phyloP scores from a whole-genome alignment of 2,329 filamentous ascomycete genomes.

The Apiospora phragmitis region DNA sequence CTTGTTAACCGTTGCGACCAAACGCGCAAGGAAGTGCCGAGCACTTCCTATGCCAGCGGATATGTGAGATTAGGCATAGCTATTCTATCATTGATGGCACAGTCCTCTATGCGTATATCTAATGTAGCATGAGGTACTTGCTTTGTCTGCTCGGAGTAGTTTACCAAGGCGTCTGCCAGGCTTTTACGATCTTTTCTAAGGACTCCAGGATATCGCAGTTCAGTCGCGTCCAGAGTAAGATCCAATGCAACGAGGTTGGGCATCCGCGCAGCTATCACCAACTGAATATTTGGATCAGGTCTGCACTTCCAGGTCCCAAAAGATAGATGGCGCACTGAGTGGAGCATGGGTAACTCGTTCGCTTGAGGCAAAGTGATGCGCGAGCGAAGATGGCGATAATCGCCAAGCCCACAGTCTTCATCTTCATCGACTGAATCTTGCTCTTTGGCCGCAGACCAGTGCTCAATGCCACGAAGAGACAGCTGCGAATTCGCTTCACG shows the following conservation, averaged over 20 bases:
- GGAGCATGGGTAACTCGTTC: not conserved
- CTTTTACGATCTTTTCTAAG: conserved; percentile 3
- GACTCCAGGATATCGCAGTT: conserved; percentile 7
- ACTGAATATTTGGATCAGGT: not conserved
- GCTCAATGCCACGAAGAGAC: not conserved
- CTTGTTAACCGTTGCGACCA: conserved; percentile 10
- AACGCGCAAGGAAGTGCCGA: conserved; percentile 8
- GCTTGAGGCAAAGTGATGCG: not conserved
- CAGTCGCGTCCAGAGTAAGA: not conserved
- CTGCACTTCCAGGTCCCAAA: not conserved
- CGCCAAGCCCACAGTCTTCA: not conserved
- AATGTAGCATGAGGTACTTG: not conserved
- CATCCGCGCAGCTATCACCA: conserved; percentile 10
- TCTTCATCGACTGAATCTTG: too few relatives aligned
- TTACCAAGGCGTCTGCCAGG: conserved; percentile 3
- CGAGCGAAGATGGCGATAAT: not conserved
- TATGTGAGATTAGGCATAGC: conserved; percentile 9
- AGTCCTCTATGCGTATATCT: not conserved
- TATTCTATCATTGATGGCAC: not conserved
- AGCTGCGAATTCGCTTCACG: not conserved
- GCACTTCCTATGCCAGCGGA: conserved; percentile 6
- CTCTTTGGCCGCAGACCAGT: not conserved
- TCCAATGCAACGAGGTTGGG: not conserved
- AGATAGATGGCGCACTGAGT: not conserved
- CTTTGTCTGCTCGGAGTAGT: not conserved